Base-by-base conservation (phyloP, 169 alveolate species). In the Eimeria tenella region DNA sequence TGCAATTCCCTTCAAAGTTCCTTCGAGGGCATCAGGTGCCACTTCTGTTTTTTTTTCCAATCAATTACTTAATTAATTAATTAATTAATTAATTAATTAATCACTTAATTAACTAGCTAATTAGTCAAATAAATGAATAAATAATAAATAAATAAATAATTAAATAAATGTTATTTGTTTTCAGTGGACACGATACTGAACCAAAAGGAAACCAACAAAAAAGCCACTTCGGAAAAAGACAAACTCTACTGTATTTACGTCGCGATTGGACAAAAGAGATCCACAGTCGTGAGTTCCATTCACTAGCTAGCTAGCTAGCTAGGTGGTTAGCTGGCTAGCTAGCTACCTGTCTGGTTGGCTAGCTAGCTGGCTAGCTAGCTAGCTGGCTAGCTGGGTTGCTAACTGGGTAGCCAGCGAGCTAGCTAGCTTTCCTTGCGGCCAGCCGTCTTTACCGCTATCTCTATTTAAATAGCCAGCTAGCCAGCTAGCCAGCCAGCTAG, bases 211-310 rank as follows among this genome's bases (percentile, higher is more conserved):
- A 95, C 96, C 97, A 96, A 96, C 81, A 97, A 95, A 23, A 95
- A 96, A 55, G 95, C 97, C 19, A 52, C 25, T 21, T 98, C 98
- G 90, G 98, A 96, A 82, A 96, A 96, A 86, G 98, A 98, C 94
- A 97, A 97, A 82, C 96, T 98, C 60, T 98, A 99, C 96, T 99
- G 99, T 98, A 97, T 99, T 94, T 99, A 99, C 96, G 99, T 99
- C 74, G 99, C 99, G 63, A 97, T 99, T 70, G 99, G 99, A 15
- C 99, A 98, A 93, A 99, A 98, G 98, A 97, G 99, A 86, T 98
- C 99, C 65, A 98, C 99, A 50, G 99, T 98, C 71, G 99, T 83
- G 58, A 56, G 91, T 23, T 19, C 70, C 62, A 97, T 98, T 71
- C 98, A 97, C 79, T 97, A 97, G 95, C 95, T 97, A 87, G 68